Percentiles rank a stretch among this genome's conserved stretches.
Conservation (phyloP, 2,329 filamentous ascomycete genomes). For the Daldinia eschscholtzii region DNA sequence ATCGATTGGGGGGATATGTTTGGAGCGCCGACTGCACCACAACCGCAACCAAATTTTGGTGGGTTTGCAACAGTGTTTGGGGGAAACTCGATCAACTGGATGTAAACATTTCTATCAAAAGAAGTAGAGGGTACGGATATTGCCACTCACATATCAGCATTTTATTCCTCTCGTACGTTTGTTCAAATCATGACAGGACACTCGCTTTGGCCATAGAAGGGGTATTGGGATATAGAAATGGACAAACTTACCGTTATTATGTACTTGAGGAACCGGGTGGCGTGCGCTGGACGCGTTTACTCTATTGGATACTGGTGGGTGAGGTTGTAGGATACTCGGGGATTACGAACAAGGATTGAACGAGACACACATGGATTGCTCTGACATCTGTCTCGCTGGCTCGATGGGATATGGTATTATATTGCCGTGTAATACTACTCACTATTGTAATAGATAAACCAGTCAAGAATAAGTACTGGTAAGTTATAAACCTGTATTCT, state of each 20-base stretch:
- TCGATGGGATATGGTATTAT: neutral
- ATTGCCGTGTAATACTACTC: neutral
- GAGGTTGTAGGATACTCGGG: neutral
- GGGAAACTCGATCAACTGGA: slow-evolving; percentile 40
- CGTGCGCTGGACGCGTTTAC: neutral
- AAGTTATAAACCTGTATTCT: neutral
- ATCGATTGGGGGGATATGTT: slow-evolving; percentile 53
- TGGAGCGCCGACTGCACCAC: slow-evolving; percentile 33
- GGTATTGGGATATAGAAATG: neutral
- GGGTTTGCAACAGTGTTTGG: slow-evolving; percentile 40
- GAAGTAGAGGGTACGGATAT: slow-evolving; percentile 17
- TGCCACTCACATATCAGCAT: slow-evolving; percentile 29
- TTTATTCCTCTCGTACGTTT: slow-evolving; percentile 1
- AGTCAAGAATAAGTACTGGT: neutral
- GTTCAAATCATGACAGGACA: neutral
- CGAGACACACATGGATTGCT: neutral
- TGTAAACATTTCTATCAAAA: slow-evolving; percentile 27
- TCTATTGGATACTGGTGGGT: neutral
- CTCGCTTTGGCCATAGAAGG: neutral
- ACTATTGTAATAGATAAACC: neutral
- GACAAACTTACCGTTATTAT: neutral
- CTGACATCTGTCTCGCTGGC: neutral
- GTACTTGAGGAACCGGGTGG: neutral
- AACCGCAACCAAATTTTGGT: slow-evolving; percentile 36
- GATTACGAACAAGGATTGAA: neutral